Evolutionary conservation across 352 stramenopile genomes (phyloP), one percentile per base, ranked within the genome.

Genomic region (Pythium myriotylum): DNA sequence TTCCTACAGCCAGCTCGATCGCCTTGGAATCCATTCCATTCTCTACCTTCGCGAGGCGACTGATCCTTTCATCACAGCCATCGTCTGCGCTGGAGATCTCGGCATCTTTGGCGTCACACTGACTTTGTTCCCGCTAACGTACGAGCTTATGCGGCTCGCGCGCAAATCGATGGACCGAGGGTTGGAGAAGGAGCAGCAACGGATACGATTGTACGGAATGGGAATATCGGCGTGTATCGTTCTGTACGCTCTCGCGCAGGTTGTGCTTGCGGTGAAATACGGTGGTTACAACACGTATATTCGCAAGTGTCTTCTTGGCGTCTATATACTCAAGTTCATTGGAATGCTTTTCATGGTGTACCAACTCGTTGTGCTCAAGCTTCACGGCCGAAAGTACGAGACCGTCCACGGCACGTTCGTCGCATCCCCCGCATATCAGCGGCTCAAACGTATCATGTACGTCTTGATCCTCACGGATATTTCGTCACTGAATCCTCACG

Each of bases 381-480:
- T 73, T 17, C 68, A 67, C 16, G 79, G 78, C 39, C 72, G 81
- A 35, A 74, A 89, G 53, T 80, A 81, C 40, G 82, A 89, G 51
- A 87, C 77, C 29, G 72, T 89, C 3, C 75, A 89, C 51, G 80
- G 80, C 20, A 67, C 76, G 39, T 86, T 91, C 43, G 69, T 88
- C 49, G 70, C 62, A 1, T 91, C 81, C 4, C 81, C 81, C 14
- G 63, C 89, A 14, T 91, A 91, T 50, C 65, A 80, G 49, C 73
- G 81, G 35, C 79, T 91, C 59, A 83, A 89, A 62, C 68, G 70
- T 20, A 89, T 91, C 67, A 81, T 91, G 77, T 79, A 75, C 52
- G 58, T 49, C 6, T 8, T n/a, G 3, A 12, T n/a, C 8, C 29
- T 35, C 29, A 35, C 5, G 5, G 29, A 10, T 35, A 35, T 10